phyloP scores from a whole-genome alignment of 2,329 filamentous ascomycete genomes.

The Scorias spongiosa region DNA sequence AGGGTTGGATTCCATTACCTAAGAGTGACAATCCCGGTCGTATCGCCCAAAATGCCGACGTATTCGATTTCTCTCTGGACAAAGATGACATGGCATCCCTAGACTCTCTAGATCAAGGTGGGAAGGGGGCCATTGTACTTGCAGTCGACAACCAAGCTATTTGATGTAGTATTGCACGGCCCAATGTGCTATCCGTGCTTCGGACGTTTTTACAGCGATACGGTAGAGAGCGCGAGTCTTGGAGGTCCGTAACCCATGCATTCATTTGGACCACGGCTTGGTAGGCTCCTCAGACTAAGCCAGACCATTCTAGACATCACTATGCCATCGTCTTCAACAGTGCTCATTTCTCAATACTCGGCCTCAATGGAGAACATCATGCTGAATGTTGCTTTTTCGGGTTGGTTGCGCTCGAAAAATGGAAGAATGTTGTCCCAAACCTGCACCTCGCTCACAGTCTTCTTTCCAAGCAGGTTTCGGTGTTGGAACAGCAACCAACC shows the following conservation, averaged over 20 bases:
- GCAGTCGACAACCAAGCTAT: constrained; percentile 14
- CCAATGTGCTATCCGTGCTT: not conserved
- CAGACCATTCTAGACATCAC: not conserved
- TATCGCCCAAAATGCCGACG: constrained; percentile 49
- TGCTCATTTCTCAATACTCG: not conserved
- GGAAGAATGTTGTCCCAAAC: not conserved
- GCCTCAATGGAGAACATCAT: not conserved
- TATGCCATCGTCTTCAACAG: not conserved
- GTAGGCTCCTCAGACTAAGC: not conserved
- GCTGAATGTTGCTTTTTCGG: not conserved
- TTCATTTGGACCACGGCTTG: not conserved
- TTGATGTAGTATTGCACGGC: not conserved
- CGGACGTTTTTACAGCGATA: not conserved
- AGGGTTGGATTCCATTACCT: constrained; percentile 53
- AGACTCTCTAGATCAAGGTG: constrained; percentile 31
- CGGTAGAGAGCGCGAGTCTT: not conserved
- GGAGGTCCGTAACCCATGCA: not conserved
- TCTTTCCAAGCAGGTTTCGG: not conserved
- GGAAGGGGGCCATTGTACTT: constrained; percentile 17
- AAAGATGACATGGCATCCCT: constrained; percentile 42
- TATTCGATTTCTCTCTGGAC: constrained; percentile 45
- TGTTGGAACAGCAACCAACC: not conserved
- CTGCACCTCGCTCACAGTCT: not conserved
- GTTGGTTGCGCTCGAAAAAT: not conserved
- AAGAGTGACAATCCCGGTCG: constrained; percentile 56